Evolutionary conservation across 345 rosid genomes (phyloP), one percentile per base, ranked within the genome.

Genomic region (Populus tremula): DNA sequence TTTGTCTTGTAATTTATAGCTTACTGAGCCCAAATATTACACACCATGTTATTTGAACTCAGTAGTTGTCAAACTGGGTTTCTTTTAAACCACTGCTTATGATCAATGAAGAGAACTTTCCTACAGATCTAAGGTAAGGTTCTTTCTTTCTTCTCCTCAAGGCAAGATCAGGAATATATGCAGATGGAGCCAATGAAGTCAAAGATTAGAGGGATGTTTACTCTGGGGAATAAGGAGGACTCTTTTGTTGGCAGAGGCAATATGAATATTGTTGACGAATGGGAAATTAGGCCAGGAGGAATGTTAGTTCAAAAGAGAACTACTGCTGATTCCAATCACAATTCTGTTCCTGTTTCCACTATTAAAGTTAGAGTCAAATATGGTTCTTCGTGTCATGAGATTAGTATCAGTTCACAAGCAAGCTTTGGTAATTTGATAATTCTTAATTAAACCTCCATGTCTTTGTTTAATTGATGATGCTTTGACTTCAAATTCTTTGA

Each of bases 201-300:
- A 67, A 82, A 70, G 64, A 53, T 75, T 41, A 38, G 63, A 59
- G 76, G 62, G 74, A 29, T 78, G 77, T 25, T 80, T 47, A 35
- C 47, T 20, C 71, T 21, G 36, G 7, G 29, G 18, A 16, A 36
- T 1, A 74, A 59, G 67, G 76, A 71, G 76, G 64, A 74, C 29
- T 81, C 79, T 49, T 65, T 18, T 11, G 72, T 20, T 41, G 23
- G 53, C 59, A 41, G 65, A 53, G 39, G 23, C 12, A 66, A 62
- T 2, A 66, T 41, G 64, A 43, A 41, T 49, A 67, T 27, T 43
- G 47, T 6, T 53, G 79, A 70, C 11, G 72, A 81, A 27, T 63
- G 75, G 78, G 84, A 81, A 27, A 20, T 81, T 1, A 77, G 84
- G 56, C 84, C 84, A 8, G 80, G 84, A 25, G 84, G 84, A 53